Base-by-base conservation (phyloP, 1,139 yeast species). In the Candida sanyaensis region DNA sequence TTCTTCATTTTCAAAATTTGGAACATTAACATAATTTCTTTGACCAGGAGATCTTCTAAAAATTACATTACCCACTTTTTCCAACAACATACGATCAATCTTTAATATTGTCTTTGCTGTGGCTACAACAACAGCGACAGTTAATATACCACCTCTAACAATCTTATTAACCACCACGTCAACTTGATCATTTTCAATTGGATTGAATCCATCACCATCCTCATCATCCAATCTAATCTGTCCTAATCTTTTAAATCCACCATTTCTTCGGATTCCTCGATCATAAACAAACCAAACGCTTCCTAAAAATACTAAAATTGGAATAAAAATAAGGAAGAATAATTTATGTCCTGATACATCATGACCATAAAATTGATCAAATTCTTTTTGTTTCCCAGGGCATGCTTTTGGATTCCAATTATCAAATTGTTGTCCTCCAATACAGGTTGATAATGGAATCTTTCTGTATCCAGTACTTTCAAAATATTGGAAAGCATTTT, bases 331-430 rank as follows among this genome's bases (percentile, higher is more conserved):
- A 13, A 86, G 75, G 41, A 81, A 49, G 40, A 80, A 71, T 43
- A 84, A 59, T 33, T 79, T 78, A 44, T 75, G 69, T 1, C 88
- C 86, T n/a, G 72, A 76, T 6, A 81, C 60, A 6, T 85, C 83
- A 37, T 77, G 73, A 26, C 88, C 83, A 53, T 84, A 80, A 48
- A 78, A 71, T 42, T 78, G 69, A 45, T 78, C 72, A 62, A 82
- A 91, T 57, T 89, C 86, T 13, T 70, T 65, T 55, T 86, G 83
- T 58, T 85, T 88, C 1, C 98, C 98, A 2, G 99, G 98, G 66
- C 99, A 93, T 27, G 93, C 78, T 49, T 78, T 77, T 3, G 88
- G 78, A n/a, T 72, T 72, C 69, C 83, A 78, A 13, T 78, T 75
- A 61, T 89, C 98, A 51, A 88, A 78, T 41, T 63, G 55, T 47